Percentiles rank a stretch among this genome's conserved stretches.
Evolutionary conservation across 441 rosid species (phyloP).

Genomic region (Brassica balearica): DNA sequence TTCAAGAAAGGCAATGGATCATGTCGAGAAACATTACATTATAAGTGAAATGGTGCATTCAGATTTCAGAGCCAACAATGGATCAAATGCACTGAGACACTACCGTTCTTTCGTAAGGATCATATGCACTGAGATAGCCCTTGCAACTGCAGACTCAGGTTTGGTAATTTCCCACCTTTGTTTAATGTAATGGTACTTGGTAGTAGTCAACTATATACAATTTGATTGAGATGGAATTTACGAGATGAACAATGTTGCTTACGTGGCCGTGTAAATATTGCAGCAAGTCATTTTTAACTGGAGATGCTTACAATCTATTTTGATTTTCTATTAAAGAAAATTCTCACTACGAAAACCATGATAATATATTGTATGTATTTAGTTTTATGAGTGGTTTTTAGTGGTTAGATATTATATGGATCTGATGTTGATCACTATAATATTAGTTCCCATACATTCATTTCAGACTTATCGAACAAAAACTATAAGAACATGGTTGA

Average conservation of each 20-base stretch:
- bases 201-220: not conserved
- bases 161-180: not conserved
- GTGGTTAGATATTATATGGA: not conserved
- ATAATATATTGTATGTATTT: not conserved
- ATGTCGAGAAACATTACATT: not conserved
- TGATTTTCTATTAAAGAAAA: not conserved
- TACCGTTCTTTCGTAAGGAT: not conserved
- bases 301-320: not conserved
- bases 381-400: not conserved
- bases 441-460: not conserved
- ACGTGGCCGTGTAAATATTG: not conserved
- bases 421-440: conserved; percentile 1
- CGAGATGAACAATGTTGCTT: not conserved
- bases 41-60: not conserved
- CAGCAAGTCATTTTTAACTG: not conserved
- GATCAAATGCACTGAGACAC: not conserved
- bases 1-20: not conserved
- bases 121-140: not conserved
- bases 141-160: not conserved
- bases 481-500: not conserved
- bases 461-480: not conserved
- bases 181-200: not conserved
- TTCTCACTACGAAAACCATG: not conserved
- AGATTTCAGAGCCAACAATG: not conserved
- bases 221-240: not conserved